Evolutionary conservation across 495 filamentous ascomycete genomes (phyloP), one percentile per base, ranked within the genome.

Genomic region (Amorphotheca resinae): DNA sequence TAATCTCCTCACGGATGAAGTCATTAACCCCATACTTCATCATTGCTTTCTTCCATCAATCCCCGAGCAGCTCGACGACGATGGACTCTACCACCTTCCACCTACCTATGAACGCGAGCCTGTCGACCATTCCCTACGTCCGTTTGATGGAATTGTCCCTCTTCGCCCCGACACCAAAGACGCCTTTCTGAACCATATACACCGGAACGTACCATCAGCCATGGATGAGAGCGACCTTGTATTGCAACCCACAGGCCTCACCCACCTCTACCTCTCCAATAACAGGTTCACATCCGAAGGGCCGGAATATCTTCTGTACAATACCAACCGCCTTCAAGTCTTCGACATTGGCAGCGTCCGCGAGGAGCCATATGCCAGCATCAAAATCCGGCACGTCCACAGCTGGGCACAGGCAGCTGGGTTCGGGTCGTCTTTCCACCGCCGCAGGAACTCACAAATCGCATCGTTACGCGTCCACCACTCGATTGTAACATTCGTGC

Each of bases 381-480:
- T 22, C n/a, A 30, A 22, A 23, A 16, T 11, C 17, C 16, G 12
- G 8, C 22, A 43, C 14, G 17, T 15, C 16, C 6, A 9, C 18
- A 21, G 15, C 15, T 17, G 11, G 11, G 21, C 1, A 14, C 28
- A 12, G 5, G 23, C 32, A 7, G 37, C 22, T 6, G 20, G 22
- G 8, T 21, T 22, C 18, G 22, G 2, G 22, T 14, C 35, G 7
- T 25, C 25, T 14, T 28, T 46, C 12, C 18, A 35, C 11, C 20
- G 25, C 15, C 1, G 5, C 6, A 41, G 5, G 0, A 43, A 17
- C 3, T 9, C 4, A 1, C 38, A 33, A 9, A 22, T 52, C 8
- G 34, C 48, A 21, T 4, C 22, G 2, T 37, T 55, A 2, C 52
- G 52, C 9, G 45, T 55, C 22, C 49, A 55, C 33, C 52, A 55